These are phyloP conservation scores for Nannochloropsis salina DNA, from an alignment of 108 stramenopile genomes.

Conservation along the genomic window DNA sequence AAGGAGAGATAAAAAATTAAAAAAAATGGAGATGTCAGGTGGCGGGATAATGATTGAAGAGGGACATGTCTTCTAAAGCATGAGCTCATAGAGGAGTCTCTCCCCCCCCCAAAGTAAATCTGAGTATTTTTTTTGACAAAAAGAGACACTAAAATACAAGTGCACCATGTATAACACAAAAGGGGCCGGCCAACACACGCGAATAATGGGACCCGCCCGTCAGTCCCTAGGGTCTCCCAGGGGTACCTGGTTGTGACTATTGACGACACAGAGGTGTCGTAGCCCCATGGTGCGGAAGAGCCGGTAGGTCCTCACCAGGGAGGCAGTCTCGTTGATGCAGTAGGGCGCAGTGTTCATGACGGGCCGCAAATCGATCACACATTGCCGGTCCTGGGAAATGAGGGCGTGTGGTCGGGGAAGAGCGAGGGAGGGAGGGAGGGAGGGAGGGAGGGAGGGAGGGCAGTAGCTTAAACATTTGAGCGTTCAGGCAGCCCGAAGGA, in stretches of 20 bases:
- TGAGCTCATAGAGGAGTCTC: no score
- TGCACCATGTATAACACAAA: no score
- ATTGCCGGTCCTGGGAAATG: conserved; percentile 45
- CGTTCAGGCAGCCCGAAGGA: background rate
- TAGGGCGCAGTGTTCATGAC: conserved; percentile 92
- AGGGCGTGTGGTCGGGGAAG: background rate
- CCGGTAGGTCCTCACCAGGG: conserved; percentile 81
- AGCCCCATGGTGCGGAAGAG: conserved; percentile 91
- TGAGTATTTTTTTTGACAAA: no score
- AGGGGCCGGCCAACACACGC: no score
- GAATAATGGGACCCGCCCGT: no score
- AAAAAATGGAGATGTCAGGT: background rate
- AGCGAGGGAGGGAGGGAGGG: background rate
- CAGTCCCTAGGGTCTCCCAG: background rate
- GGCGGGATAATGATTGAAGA: background rate
- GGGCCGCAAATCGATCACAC: conserved; percentile 89
- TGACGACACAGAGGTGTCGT: conserved; percentile 80
- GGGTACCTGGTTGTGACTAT: conserved; percentile 58
- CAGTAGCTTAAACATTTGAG: no score
- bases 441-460: background rate
- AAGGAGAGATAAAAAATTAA: background rate
- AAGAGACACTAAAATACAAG: no score
- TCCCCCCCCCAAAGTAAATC: no score
- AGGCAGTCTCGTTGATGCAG: conserved; percentile 75
- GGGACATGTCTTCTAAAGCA: background rate